Base-by-base conservation (phyloP, 176 grass and related monocot genomes). In the Oryza punctata region DNA sequence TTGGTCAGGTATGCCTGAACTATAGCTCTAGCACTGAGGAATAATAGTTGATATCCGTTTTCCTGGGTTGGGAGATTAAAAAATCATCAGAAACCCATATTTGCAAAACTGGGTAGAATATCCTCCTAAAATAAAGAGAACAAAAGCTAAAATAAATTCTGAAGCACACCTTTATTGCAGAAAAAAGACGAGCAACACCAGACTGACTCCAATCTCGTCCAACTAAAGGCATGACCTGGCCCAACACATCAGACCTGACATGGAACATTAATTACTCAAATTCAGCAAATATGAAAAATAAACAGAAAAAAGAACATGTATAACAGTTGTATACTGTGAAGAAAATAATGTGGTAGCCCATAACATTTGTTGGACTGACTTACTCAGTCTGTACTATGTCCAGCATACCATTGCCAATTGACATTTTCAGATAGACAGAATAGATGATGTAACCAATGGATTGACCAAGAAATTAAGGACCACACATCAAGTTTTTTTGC, bases 221-320 rank as follows among this genome's bases (percentile, higher is more conserved):
- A 86, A 99, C 93, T 64, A 99, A 89, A 78, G 91, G 97, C 97
- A 99, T 99, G 81, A 99, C 94, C 85, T 99, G 97, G 60, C 97
- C 97, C 21, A 99, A 70, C 40, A 99, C 93, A 84, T 99, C 97
- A 82, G 97, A 99, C 86, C 97, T 99, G 71, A 87, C 84, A 81
- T 70, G 70, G 24, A 33, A 85, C 19, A 88, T 29, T 83, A 49
- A 74, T 10, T 13, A 73, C 15, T n/a, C 32, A 73, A 21, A 65
- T 61, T 76, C 16, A 84, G 43, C 3, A 18, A 27, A 30, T 50
- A 25, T 64, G 49, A 40, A 6, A 6, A 77, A 78, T 82, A 67
- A 69, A 64, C 12, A 33, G 67, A 12, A 82, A 63, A 79, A 52
- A 29, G 32, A 49, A 10, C 7, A 78, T 67, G 26, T 78, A 57